Percentiles rank a stretch among this genome's conserved stretches.
These are phyloP conservation scores for Fomitopsis betulina DNA, from an alignment of 1,284 basidiomycete species.

Conservation along the genomic window DNA sequence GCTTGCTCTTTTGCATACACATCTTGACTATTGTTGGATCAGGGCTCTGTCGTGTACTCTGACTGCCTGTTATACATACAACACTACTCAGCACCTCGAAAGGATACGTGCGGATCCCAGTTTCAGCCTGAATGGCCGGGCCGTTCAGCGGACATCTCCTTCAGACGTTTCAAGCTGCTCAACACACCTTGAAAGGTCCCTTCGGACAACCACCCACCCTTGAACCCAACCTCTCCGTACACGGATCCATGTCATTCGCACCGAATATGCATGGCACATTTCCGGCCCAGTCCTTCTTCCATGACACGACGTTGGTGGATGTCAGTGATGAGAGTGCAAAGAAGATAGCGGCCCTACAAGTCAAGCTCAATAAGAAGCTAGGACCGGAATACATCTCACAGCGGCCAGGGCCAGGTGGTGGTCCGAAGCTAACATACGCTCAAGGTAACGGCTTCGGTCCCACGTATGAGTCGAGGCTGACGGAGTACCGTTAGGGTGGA, in stretches of 20 bases:
- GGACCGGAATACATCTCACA: conserved; percentile 93
- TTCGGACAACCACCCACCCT: conserved; percentile 26
- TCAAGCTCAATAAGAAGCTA: conserved; percentile 81
- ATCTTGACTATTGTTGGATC: too few relatives aligned
- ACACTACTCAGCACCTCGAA: too few relatives aligned
- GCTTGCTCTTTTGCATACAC: too few relatives aligned
- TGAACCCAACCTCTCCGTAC: conserved; percentile 33
- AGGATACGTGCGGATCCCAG: too few relatives aligned
- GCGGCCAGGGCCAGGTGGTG: conserved; percentile 85
- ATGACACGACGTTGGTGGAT: conserved; percentile 32
- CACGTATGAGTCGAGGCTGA: neutral
- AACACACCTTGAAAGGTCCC: conserved; percentile 25
- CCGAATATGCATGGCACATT: conserved; percentile 48
- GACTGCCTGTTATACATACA: too few relatives aligned
- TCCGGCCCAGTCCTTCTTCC: conserved; percentile 14
- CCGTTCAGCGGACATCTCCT: conserved; percentile 47
- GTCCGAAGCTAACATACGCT: conserved; percentile 87
- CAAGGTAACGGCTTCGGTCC: conserved; percentile 45
- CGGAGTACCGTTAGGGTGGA: conserved; percentile 57
- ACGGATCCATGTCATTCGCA: conserved; percentile 55
- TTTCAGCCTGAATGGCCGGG: conserved; percentile 34
- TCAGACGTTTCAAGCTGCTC: conserved; percentile 32
- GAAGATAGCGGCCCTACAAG: conserved; percentile 73
- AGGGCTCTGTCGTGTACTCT: too few relatives aligned
- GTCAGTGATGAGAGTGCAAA: conserved; percentile 54